Conservation (phyloP, 148 eudicot genomes). For the Chenopodium suecicum region DNA sequence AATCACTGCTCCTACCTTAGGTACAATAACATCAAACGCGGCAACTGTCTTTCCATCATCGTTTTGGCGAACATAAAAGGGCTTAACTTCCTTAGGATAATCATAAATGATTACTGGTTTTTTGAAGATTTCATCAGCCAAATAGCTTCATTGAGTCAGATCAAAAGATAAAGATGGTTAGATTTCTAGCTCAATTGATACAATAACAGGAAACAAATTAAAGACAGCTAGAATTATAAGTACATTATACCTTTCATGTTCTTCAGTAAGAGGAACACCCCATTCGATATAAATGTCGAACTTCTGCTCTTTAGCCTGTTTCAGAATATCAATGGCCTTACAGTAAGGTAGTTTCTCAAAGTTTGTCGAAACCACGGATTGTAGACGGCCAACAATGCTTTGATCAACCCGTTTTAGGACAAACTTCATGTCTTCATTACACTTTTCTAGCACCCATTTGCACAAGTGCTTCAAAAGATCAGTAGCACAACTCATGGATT, state of each 20-base stretch:
- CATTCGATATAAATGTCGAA: constrained; percentile 44
- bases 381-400: constrained; percentile 55
- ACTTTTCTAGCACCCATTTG: constrained; percentile 60
- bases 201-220: neutral
- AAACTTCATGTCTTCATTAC: constrained; percentile 65
- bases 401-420: constrained; percentile 66
- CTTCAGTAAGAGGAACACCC: constrained; percentile 69
- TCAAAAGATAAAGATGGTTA: neutral
- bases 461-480: constrained; percentile 71
- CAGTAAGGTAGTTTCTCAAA: constrained; percentile 70
- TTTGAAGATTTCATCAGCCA: constrained; percentile 72
- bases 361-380: constrained; percentile 35
- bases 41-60: constrained; percentile 61
- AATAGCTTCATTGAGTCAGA: constrained; percentile 46
- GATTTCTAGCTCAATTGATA: neutral
- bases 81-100: constrained; percentile 74
- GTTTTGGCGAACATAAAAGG: constrained; percentile 67
- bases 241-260: constrained; percentile 78
- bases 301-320: constrained; percentile 58
- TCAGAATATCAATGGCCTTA: constrained; percentile 64
- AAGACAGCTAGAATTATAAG: neutral
- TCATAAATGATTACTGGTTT: constrained; percentile 63
- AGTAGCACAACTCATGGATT: constrained; percentile 73
- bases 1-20: constrained; percentile 83
- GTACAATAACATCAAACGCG: constrained; percentile 55